A percentile compares a stretch with the other conserved stretches of the same genome.
Evolutionary conservation across 2,329 filamentous ascomycete genomes (phyloP).

Genomic region (Fusarium zealandicum): DNA sequence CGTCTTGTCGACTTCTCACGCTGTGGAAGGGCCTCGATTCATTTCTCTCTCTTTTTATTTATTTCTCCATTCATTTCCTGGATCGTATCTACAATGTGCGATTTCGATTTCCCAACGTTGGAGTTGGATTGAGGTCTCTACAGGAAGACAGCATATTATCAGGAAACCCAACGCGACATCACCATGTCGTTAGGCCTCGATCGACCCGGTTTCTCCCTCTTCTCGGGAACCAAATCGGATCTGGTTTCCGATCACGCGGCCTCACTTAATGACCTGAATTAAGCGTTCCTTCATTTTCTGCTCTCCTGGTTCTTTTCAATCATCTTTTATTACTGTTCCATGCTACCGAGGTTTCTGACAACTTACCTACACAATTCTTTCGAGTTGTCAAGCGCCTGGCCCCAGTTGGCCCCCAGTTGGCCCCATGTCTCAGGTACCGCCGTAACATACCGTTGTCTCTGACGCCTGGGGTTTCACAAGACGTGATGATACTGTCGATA

Average conservation of each 20-base stretch:
- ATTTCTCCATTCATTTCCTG: constrained; percentile 4
- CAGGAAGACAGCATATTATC: neutral
- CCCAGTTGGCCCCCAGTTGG: constrained; percentile 6
- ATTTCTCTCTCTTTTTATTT: constrained; percentile 26
- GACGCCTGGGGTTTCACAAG: constrained; percentile 57
- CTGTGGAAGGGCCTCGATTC: constrained; percentile 16
- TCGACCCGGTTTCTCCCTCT: constrained; percentile 18
- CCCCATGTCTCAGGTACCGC: constrained; percentile 35
- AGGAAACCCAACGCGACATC: neutral
- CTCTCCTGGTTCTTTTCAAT: neutral
- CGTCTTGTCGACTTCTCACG: constrained; percentile 33
- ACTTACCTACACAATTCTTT: too few relatives aligned
- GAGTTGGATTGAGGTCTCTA: too few relatives aligned
- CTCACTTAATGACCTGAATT: constrained; percentile 10
- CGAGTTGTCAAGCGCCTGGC: constrained; percentile 10
- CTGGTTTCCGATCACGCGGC: constrained; percentile 16
- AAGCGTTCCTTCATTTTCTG: neutral
- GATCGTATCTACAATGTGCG: neutral
- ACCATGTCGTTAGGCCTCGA: constrained; percentile 12
- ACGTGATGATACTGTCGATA: constrained; percentile 46
- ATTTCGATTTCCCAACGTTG: neutral
- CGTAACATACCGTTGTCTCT: constrained; percentile 43
- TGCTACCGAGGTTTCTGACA: too few relatives aligned
- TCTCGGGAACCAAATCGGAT: constrained; percentile 8
- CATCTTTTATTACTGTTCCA: too few relatives aligned